Percentiles rank a stretch among this genome's conserved stretches.
Evolutionary conservation across 75 land plant species (phyloP).

Genomic region (Pinus taeda): DNA sequence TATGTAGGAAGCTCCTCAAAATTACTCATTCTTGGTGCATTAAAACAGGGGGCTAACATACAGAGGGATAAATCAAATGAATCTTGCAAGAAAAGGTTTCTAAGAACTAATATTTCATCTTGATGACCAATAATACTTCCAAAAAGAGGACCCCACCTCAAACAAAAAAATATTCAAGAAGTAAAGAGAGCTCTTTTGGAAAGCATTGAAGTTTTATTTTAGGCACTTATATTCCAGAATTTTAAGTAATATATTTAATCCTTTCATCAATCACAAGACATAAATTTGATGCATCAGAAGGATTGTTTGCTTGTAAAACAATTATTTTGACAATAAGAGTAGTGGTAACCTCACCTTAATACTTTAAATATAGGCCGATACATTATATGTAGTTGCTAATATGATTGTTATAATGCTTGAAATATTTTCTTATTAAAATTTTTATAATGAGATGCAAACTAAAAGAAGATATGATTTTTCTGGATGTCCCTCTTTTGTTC

Average conservation of each 20-base stretch:
- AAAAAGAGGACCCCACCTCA: conserved; percentile 91
- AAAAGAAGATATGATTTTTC: conserved; percentile 70
- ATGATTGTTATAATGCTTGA: conserved; percentile 87
- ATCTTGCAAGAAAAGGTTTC: conserved; percentile 88
- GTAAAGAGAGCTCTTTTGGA: conserved; percentile 66
- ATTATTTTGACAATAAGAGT: conserved; percentile 84
- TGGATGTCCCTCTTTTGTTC: conserved; percentile 68
- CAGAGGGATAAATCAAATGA: conserved; percentile 92
- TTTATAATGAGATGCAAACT: conserved; percentile 71
- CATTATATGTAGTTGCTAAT: conserved; percentile 71
- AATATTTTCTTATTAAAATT: conserved; percentile 65
- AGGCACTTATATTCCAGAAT: conserved; percentile 61
- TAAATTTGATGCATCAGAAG: conserved; percentile 72
- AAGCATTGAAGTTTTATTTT: conserved; percentile 68
- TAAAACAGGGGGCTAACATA: conserved; percentile 90
- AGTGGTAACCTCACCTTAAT: conserved; percentile 82
- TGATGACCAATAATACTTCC: conserved; percentile 96
- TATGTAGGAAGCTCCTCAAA: conserved; percentile 97
- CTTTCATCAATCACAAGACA: conserved; percentile 79
- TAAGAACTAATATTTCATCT: conserved; percentile 92
- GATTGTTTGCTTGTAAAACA: conserved; percentile 67
- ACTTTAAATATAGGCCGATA: conserved; percentile 68
- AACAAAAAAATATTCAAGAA: conserved; percentile 90
- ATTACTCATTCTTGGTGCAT: conserved; percentile 89
- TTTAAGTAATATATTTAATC: conserved; percentile 76